Evolutionary conservation across 495 filamentous ascomycete species (phyloP), one percentile per base, ranked within the genome.

Genomic region (Friedmanniomyces endolithicus): DNA sequence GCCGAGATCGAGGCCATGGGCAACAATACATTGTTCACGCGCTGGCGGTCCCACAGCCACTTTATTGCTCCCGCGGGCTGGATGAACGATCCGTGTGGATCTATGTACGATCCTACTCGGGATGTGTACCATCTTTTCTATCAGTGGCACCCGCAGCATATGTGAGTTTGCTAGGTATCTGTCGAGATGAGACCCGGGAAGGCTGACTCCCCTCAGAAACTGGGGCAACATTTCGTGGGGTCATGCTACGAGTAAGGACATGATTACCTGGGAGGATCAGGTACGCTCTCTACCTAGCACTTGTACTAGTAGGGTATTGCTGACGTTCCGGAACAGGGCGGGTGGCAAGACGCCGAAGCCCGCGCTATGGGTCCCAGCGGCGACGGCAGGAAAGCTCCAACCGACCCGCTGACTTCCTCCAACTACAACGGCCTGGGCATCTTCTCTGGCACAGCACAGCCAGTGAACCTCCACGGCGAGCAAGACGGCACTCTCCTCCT

Each of bases 11-110:
- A 62, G 22, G 34, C 59, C 11, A 56, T 67, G 57, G 65, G 68
- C 6, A 70, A 70, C 58, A 70, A 70, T 50, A 61, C 61, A 27
- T 52, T 70, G 8, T 70, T 70, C 60, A 69, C 65, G 0, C 59
- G 68, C 60, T 76, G 73, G 72, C 62, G 76, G 25, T 77, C 78
- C 20, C 68, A 55, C 4, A 75, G 67, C 44, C 78, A 80, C 56
- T 67, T 82, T 37, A 66, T 67, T 6, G 74, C 78, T 6, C 72
- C 76, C 6, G 64, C 64, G 46, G 75, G 74, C 24, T 81, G 77
- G 76, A 66, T 78, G 67, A 79, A 81, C 53, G 78, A 81, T 31
- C 78, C 78, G 6, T 79, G 76, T 51, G 77, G 73, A 9, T 63
- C 75, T 19, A 72, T 75, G 50, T 81, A 79, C 47, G 77, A 80